Conservation (phyloP, 176 grass and related monocot species). For the Saccharum spontaneum region DNA sequence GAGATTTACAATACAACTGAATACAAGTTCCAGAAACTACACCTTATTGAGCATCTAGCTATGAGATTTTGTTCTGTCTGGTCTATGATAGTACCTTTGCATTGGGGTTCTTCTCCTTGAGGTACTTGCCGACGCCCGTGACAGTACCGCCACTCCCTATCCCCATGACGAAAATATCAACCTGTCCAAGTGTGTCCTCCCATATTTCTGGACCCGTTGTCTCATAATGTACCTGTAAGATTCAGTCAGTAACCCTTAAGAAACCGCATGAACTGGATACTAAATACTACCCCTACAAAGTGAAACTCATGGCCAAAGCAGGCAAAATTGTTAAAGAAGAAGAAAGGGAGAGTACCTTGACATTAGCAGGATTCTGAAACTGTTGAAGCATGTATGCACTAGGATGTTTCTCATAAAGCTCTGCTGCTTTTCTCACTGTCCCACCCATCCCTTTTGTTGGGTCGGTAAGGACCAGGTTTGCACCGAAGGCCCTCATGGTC, state of each 20-base stretch:
- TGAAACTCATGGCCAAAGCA: not conserved
- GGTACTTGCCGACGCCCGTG: slow-evolving; percentile 35
- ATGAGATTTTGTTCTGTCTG: not conserved
- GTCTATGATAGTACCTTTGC: slow-evolving; percentile 33
- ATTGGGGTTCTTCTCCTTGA: slow-evolving; percentile 54
- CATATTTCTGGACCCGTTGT: slow-evolving; percentile 94
- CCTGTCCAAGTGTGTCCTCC: slow-evolving; percentile 79
- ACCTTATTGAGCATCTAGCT: not conserved
- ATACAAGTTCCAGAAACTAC: not conserved
- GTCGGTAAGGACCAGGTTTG: slow-evolving; percentile 76
- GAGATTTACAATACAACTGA: not conserved
- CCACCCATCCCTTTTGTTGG: slow-evolving; percentile 91
- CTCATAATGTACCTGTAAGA: slow-evolving; percentile 61
- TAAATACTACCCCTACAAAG: no score
- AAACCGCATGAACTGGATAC: not conserved
- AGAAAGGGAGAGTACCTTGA: slow-evolving; percentile 52
- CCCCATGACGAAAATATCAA: slow-evolving; percentile 93
- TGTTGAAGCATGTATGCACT: slow-evolving; percentile 86
- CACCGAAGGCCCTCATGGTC: slow-evolving; percentile 73
- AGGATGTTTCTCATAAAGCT: slow-evolving; percentile 73
- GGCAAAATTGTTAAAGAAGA: not conserved
- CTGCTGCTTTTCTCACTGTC: slow-evolving; percentile 79
- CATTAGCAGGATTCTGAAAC: slow-evolving; percentile 96
- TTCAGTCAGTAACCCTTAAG: not conserved
- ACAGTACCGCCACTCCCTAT: slow-evolving; percentile 55